These are phyloP conservation scores for Schrenkiella parvula DNA, from an alignment of 345 rosid genomes.

Conservation along the genomic window DNA sequence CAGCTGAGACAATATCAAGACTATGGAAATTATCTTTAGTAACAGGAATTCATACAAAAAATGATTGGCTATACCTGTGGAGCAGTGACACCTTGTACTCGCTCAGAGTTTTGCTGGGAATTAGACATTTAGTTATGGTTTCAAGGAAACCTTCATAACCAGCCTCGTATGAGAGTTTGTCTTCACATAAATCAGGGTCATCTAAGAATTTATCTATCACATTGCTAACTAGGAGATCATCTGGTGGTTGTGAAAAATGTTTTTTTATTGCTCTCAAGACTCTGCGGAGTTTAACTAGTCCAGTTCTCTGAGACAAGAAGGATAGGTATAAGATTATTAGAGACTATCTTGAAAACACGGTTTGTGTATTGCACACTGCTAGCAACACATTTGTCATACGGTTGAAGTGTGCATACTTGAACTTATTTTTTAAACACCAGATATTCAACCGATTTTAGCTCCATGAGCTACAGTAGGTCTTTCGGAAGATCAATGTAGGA, in stretches of 20 bases:
- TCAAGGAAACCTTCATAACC: conserved; percentile 84
- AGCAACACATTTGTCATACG: conserved; percentile 10
- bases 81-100: conserved; percentile 55
- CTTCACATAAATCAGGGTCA: conserved; percentile 78
- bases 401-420: conserved; percentile 5
- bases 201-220: conserved; percentile 84
- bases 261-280: conserved; percentile 92
- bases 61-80: conserved; percentile 46
- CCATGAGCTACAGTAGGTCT: conserved; percentile 11
- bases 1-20: not conserved
- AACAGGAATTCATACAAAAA: not conserved
- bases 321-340: conserved; percentile 15
- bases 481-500: conserved; percentile 2
- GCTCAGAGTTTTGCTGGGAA: conserved; percentile 52
- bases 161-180: conserved; percentile 76
- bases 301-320: conserved; percentile 68
- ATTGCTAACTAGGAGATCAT: conserved; percentile 69
- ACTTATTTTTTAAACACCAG: not conserved
- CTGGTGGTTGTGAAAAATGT: conserved; percentile 93
- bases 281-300: conserved; percentile 90
- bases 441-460: not conserved
- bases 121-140: conserved; percentile 55
- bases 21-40: not conserved
- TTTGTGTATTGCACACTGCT: not conserved
- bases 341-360: conserved; percentile 13